These are phyloP conservation scores for Lactarius hengduanensis DNA, from an alignment of 768 basidiomycete genomes.

Conservation along the genomic window DNA sequence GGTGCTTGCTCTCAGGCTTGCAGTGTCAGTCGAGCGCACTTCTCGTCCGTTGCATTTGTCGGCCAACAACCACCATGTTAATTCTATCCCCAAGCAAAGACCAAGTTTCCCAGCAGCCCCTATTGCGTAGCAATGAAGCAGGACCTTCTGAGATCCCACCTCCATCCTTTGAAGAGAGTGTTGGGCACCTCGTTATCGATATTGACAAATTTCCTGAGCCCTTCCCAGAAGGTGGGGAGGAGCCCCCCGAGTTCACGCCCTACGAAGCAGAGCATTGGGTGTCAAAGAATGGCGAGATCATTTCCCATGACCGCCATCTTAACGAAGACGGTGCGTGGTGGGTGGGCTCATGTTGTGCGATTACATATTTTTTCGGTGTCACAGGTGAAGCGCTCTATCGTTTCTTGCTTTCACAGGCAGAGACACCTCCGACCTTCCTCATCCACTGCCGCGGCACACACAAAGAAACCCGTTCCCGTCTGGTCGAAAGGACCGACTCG, in stretches of 20 bases:
- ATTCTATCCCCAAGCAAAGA: constrained; percentile 6
- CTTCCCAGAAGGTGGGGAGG: constrained; percentile 38
- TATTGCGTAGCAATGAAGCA: constrained; percentile 5
- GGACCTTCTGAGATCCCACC: constrained; percentile 20
- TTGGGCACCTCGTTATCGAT: constrained; percentile 29
- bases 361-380: background rate
- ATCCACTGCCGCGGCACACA: constrained; percentile 57
- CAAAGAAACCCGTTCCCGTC: constrained; percentile 49
- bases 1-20: background rate
- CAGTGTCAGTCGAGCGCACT: too few species aligned
- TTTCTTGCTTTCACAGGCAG: constrained; percentile 62
- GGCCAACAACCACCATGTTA: constrained; percentile 3
- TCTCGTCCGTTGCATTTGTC: background rate
- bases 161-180: constrained; percentile 30
- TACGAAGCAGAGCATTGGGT: constrained; percentile 66
- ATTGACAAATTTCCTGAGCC: constrained; percentile 31
- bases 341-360: constrained; percentile 13
- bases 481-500: constrained; percentile 40
- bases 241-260: constrained; percentile 59
- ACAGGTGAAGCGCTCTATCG: constrained; percentile 71
- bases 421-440: constrained; percentile 43
- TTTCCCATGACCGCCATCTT: constrained; percentile 70
- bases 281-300: constrained; percentile 46
- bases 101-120: background rate
- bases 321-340: constrained; percentile 55